These are phyloP conservation scores for Tuber melanosporum DNA, from an alignment of 495 filamentous ascomycete genomes.

Conservation along the genomic window DNA sequence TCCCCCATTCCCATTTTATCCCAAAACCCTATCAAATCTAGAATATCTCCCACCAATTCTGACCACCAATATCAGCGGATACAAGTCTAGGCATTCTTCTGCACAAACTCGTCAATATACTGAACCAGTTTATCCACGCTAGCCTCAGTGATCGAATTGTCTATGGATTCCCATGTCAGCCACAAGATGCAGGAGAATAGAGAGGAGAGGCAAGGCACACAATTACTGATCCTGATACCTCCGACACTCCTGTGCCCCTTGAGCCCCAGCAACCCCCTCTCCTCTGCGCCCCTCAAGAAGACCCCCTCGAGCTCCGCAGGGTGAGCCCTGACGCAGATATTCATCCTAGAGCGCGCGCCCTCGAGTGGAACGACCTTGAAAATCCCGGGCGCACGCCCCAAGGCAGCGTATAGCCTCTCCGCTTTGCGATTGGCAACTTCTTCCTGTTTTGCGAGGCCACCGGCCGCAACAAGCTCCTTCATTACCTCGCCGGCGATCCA, in stretches of 20 bases:
- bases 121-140: constrained; percentile 55
- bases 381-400: constrained; percentile 55
- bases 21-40: background rate
- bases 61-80: background rate
- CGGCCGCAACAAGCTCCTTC: constrained; percentile 54
- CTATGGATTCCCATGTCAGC: constrained; percentile 27
- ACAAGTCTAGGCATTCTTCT: constrained; percentile 8
- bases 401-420: constrained; percentile 60
- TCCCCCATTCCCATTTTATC: background rate
- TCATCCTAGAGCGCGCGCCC: constrained; percentile 73
- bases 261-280: constrained; percentile 58
- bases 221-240: constrained; percentile 59
- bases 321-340: constrained; percentile 79
- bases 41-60: background rate
- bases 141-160: constrained; percentile 57
- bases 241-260: constrained; percentile 79
- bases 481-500: constrained; percentile 84
- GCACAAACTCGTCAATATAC: constrained; percentile 56
- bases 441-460: constrained; percentile 67
- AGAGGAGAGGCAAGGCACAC: constrained; percentile 16
- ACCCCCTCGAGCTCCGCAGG: constrained; percentile 60
- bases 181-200: constrained; percentile 8
- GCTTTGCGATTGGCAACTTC: constrained; percentile 60
- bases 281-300: constrained; percentile 66
- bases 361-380: constrained; percentile 71